Base-by-base conservation (phyloP, 306 rosid genomes). In the Acmispon strigosus region DNA sequence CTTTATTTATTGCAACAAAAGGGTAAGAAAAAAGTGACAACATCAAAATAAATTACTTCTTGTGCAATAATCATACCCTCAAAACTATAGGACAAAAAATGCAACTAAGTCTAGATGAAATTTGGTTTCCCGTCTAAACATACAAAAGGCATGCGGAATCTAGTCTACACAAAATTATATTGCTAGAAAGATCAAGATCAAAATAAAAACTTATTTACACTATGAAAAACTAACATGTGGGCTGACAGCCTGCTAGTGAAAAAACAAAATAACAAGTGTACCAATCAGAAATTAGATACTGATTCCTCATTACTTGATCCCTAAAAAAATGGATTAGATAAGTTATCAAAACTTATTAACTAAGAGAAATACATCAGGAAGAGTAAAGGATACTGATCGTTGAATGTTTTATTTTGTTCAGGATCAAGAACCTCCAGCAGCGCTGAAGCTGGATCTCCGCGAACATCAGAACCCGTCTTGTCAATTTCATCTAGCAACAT, bases 401-500 rank as follows among this genome's bases (percentile, higher is more conserved):
- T 90, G 90, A 92, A 92, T 70, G 94, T 79, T 74, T 82, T 82
- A 80, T 92, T 92, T 82, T 92, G 98, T 66, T 92, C 98, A 44
- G 96, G 96, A 78, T 92, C 98, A 81, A 92, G 98, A 83, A 92
- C 98, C 82, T 92, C 98, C 59, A 92, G 87, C 79, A 92, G 60
- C 32, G 98, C 98, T 22, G 98, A 92, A 75, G 98, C 96, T 52
- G 98, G 98, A 90, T 92, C 98, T 18, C 98, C 98, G 36, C 96
- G 98, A 69, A 90, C 91, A 84, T 90, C 96, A 51, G 96, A 85
- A 52, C 98, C 96, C 27, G 98, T 88, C 90, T 92, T 92, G 87
- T 92, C 98, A 66, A 92, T 90, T 82, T 92, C 98, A 74, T 92
- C 96, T 14, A 92, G 87, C 77, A 92, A 87, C 96, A 92, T 92